Evolutionary conservation across 2,329 filamentous ascomycete genomes (phyloP).

Genomic region (Helicocarpus griseus): DNA sequence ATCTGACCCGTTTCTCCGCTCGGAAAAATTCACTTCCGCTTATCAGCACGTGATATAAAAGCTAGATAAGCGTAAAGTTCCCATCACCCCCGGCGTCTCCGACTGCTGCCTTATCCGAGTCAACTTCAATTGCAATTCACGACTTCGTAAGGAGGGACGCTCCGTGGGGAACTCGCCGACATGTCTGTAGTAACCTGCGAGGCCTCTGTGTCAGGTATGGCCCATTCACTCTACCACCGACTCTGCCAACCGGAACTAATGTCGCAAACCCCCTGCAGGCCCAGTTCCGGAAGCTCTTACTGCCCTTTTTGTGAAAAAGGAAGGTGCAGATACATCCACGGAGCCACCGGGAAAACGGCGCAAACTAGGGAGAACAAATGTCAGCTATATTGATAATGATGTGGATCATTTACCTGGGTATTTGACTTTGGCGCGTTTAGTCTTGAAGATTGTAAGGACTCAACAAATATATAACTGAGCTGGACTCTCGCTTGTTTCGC

Average conservation of each 20-base stretch:
- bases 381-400: background rate
- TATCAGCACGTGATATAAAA: background rate
- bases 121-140: background rate
- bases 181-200: background rate
- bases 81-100: background rate
- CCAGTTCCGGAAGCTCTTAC: background rate
- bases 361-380: background rate
- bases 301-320: background rate
- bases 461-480: background rate
- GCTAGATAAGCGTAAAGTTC: background rate
- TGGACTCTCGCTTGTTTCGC: background rate
- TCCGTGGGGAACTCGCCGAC: background rate
- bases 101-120: background rate
- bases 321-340: background rate
- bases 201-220: background rate
- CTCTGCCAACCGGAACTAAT: background rate
- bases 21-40: background rate
- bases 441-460: slow-evolving; percentile 22
- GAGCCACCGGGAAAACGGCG: background rate
- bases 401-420: slow-evolving; percentile 11
- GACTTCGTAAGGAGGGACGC: background rate
- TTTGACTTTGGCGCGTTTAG: slow-evolving; percentile 23
- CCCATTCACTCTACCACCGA: background rate
- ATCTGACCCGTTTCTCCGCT: no score
- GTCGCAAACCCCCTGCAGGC: background rate